Base-by-base conservation (phyloP, 2,329 filamentous ascomycete species). In the Trichothecium roseum region DNA sequence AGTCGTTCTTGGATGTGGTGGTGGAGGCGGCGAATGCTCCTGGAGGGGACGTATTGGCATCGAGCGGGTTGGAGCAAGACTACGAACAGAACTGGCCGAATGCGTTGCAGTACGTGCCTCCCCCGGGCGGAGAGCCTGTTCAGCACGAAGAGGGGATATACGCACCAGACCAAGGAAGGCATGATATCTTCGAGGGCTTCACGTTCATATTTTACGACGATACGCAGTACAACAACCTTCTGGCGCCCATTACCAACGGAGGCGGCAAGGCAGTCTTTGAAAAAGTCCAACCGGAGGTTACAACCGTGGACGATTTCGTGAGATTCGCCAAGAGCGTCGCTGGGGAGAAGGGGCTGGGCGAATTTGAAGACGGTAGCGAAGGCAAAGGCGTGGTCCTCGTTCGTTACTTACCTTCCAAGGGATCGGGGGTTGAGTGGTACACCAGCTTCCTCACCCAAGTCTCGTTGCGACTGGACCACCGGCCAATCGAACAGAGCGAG, bases 161-260 rank as follows among this genome's bases (percentile, higher is more conserved):
- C 51, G 66, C 69, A 7, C 89, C 91, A 0, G 74, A 89, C 42
- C 44, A 65, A 0, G 57, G 61, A 13, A 73, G 91, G 15, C 62
- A 64, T 7, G 75, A 79, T 18, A 67, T 98, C 1, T 96, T 98
- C 45, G 75, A 84, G 9, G 84, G 84, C 3, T 91, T 88, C 49
- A 89, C 81, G 0, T 95, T 96, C 50, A 68, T 98, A 4, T 94
- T 96, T 49, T 81, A 88, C 44, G 79, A 88, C 36, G 57, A 72
- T 36, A 64, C 64, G 3, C 89, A 96, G 54, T 86, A 79, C 53
- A 75, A 84, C 7, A 85, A 73, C 42, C 64, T 98, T 4, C 62
- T 84, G 30, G 75, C 78, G 0, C 78, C 81, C 0, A 81, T 98
- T 41, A 81, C 78, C 1, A 78, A 78, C 40, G 91, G 84, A 4